Evolutionary conservation across 2,329 filamentous ascomycete species (phyloP), one percentile per base, ranked within the genome.

Genomic region (Corynespora cassiicola): DNA sequence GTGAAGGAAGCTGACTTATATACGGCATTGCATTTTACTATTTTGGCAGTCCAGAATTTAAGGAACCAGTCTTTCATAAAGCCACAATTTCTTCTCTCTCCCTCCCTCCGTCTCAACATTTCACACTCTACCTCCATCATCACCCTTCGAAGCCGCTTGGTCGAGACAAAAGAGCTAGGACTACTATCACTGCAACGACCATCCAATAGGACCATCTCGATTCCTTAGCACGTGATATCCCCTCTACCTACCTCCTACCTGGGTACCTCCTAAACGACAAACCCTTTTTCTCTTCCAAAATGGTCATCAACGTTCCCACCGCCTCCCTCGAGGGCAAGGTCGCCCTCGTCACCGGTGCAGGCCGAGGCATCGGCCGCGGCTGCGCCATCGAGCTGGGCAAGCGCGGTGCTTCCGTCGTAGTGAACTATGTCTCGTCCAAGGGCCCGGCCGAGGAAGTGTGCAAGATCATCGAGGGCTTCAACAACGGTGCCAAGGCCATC

Each of bases 311-410:
- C 50, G 70, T 78, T 35, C 70, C 72, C 39, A 73, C 73, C 35
- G 75, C 74, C 48, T 75, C 72, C 36, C 73, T 78, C 32, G 72
- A 77, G 53, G 72, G 70, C 61, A 75, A 77, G 55, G 74, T 78
- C 70, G 69, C 82, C 40, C 75, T 87, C 47, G 75, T 87, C 65
- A 87, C 84, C 11, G 84, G 68, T 25, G 66, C 79, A 31, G 81
- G 82, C 35, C 82, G 83, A 22, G 85, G 85, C 39, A 87, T 87
- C 55, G 84, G 84, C 24, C 72, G 75, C 35, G 82, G 82, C 36
- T 85, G 85, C 36, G 84, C 84, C 48, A 74, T 86, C 36, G 83
- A 86, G 68, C 81, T 87, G 25, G 84, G 78, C 62, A 76, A 78
- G 61, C 82, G 82, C 48, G 84, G 84, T 25, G 80, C 79, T 56